A percentile compares a stretch with the other conserved stretches of the same genome.
Evolutionary conservation across 495 filamentous ascomycete species (phyloP).

Genomic region (Corynascus novoguineensis): DNA sequence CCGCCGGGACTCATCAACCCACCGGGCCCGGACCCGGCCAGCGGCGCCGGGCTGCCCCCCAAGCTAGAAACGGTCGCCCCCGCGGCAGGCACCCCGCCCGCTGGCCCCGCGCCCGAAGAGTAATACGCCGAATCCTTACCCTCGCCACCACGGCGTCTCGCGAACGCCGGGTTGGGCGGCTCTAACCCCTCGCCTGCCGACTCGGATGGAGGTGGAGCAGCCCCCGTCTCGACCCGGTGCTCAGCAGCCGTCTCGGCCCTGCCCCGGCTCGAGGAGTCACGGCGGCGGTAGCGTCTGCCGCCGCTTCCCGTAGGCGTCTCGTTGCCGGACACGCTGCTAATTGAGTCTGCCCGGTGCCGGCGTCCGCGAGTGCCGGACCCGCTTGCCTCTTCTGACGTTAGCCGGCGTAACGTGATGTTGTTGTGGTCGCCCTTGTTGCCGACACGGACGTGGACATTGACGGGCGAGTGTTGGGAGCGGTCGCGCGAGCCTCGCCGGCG

Average conservation of each 20-base stretch:
- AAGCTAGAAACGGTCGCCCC: slow-evolving; percentile 40
- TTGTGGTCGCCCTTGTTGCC: slow-evolving; percentile 68
- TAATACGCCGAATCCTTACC: slow-evolving; percentile 54
- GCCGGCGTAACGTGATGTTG: slow-evolving; percentile 71
- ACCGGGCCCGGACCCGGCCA: no score
- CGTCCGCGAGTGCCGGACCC: slow-evolving; percentile 26
- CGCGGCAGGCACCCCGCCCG: slow-evolving; percentile 27
- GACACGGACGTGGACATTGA: slow-evolving; percentile 65
- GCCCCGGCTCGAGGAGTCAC: slow-evolving; percentile 38
- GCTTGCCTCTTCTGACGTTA: slow-evolving; percentile 75
- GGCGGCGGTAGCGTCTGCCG: slow-evolving; percentile 17
- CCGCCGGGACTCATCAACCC: slow-evolving; percentile 17
- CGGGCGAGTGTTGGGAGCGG: slow-evolving; percentile 16
- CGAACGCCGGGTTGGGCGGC: slow-evolving; percentile 45
- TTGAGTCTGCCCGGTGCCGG: slow-evolving; percentile 36
- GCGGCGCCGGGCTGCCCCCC: slow-evolving; percentile 27
- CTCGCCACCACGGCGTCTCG: slow-evolving; percentile 40
- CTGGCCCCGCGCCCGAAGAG: slow-evolving; percentile 42
- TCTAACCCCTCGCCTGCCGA: slow-evolving; percentile 17
- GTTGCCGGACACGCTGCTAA: slow-evolving; percentile 43
- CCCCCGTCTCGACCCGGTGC: slow-evolving; percentile 27
- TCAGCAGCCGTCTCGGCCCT: slow-evolving; percentile 39
- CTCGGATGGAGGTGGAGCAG: not conserved
- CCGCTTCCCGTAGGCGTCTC: slow-evolving; percentile 36
- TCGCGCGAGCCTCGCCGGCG: slow-evolving; percentile 36